phyloP scores from a whole-genome alignment of 176 grass and related monocot genomes.

The Calamus simplicifolius region DNA sequence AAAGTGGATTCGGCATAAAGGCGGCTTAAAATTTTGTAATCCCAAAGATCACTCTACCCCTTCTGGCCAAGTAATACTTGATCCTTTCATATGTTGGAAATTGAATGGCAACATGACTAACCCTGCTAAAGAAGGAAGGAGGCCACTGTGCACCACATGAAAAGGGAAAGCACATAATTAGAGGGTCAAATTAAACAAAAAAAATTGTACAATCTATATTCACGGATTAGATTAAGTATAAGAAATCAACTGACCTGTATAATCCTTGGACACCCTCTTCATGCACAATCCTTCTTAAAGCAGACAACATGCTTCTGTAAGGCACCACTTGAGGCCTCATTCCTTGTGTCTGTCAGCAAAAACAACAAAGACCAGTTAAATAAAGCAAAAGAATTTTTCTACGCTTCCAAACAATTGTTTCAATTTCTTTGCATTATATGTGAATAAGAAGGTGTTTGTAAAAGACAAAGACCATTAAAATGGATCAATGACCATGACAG shows the following conservation, averaged over 20 bases:
- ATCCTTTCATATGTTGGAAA: slow-evolving; percentile 67
- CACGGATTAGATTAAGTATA: slow-evolving; percentile 9
- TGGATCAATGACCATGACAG: too few relatives aligned
- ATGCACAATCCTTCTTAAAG: slow-evolving; percentile 48
- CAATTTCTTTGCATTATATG: neutral
- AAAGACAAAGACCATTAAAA: too few relatives aligned
- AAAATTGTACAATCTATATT: neutral
- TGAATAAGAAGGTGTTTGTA: too few relatives aligned
- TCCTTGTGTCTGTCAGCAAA: slow-evolving; percentile 48
- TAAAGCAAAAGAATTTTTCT: neutral
- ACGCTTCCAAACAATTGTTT: neutral
- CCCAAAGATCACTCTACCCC: slow-evolving; percentile 33
- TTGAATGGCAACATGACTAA: slow-evolving; percentile 86
- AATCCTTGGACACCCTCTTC: slow-evolving; percentile 69
- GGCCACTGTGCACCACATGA: slow-evolving; percentile 45
- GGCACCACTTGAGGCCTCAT: slow-evolving; percentile 40
- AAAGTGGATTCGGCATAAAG: neutral
- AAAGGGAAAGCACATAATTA: slow-evolving; percentile 12
- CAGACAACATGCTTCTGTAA: slow-evolving; percentile 59
- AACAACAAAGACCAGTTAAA: neutral
- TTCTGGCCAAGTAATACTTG: slow-evolving; percentile 62
- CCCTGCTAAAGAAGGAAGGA: slow-evolving; percentile 74
- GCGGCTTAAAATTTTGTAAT: neutral
- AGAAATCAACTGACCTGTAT: slow-evolving; percentile 43
- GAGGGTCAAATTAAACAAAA: slow-evolving; percentile 4